Evolutionary conservation across 257 asterid species (phyloP).

Genomic region (Capsicum pubescens): DNA sequence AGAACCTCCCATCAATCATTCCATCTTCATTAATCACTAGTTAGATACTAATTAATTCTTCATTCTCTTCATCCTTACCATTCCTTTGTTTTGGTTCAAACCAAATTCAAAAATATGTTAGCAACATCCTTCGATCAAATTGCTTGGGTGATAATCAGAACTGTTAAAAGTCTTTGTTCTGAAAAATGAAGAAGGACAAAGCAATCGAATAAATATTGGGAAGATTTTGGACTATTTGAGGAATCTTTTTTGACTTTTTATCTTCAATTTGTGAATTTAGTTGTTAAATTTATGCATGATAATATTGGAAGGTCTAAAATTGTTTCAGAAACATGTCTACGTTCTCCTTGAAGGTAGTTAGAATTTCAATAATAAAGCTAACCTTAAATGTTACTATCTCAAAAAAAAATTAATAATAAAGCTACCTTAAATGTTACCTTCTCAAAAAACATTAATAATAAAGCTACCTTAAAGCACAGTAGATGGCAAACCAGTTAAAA

Average conservation of each 20-base stretch:
- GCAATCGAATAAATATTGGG: neutral
- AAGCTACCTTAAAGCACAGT: slow-evolving; percentile 4
- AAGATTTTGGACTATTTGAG: neutral
- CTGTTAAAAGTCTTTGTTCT: neutral
- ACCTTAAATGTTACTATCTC: neutral
- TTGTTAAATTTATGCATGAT: neutral
- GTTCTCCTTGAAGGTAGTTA: neutral
- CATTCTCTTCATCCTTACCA: neutral
- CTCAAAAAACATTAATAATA: neutral
- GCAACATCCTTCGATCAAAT: neutral
- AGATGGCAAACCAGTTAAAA: neutral
- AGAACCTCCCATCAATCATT: neutral
- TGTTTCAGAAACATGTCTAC: neutral
- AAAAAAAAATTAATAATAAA: neutral
- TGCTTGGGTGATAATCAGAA: neutral
- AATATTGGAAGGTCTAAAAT: neutral
- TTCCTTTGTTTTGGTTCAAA: neutral
- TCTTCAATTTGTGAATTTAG: neutral
- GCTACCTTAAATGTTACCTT: neutral
- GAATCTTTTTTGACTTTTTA: neutral
- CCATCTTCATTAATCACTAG: neutral
- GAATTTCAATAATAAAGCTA: neutral
- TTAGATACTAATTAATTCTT: neutral
- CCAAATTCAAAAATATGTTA: neutral
- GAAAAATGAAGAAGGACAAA: neutral